phyloP scores from a whole-genome alignment of 1,139 yeast genomes.

The Scheffersomyces lignicola region DNA sequence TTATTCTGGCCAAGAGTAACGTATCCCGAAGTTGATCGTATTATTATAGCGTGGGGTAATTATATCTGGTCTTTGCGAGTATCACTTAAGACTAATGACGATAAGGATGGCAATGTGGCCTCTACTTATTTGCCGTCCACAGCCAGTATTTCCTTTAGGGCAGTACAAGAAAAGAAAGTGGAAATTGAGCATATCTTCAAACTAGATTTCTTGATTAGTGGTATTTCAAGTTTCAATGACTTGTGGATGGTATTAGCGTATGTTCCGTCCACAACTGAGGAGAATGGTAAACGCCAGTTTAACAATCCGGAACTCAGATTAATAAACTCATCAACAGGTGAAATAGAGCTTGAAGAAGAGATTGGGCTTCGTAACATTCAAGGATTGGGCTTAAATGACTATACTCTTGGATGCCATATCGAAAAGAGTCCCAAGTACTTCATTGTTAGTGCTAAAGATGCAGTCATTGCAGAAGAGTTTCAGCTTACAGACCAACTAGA shows the following conservation, averaged over 20 bases:
- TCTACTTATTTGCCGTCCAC: slow-evolving; percentile 56
- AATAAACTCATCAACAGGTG: slow-evolving; percentile 64
- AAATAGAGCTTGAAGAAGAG: slow-evolving; percentile 82
- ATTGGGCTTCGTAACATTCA: slow-evolving; percentile 62
- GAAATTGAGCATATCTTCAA: slow-evolving; percentile 56
- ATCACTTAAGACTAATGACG: slow-evolving; percentile 23
- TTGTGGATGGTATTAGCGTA: slow-evolving; percentile 61
- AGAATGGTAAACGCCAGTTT: slow-evolving; percentile 25
- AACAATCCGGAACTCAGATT: slow-evolving; percentile 70
- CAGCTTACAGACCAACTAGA: slow-evolving; percentile 65
- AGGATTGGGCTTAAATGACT: slow-evolving; percentile 77
- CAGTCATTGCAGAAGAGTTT: slow-evolving; percentile 70
- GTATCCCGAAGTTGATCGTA: slow-evolving; percentile 64
- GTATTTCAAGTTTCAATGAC: slow-evolving; percentile 73
- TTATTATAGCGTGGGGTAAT: slow-evolving; percentile 82
- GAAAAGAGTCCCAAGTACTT: slow-evolving; percentile 50
- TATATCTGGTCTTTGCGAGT: slow-evolving; percentile 73
- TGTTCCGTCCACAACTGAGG: slow-evolving; percentile 38
- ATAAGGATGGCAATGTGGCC: slow-evolving; percentile 16
- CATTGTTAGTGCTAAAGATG: slow-evolving; percentile 79
- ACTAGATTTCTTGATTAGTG: slow-evolving; percentile 68
- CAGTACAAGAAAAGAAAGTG: slow-evolving; percentile 56
- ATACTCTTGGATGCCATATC: slow-evolving; percentile 57
- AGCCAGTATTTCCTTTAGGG: slow-evolving; percentile 60
- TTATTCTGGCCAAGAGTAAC: slow-evolving; percentile 80